Conservation (phyloP, 345 rosid species). For the Iberis pinnata region DNA sequence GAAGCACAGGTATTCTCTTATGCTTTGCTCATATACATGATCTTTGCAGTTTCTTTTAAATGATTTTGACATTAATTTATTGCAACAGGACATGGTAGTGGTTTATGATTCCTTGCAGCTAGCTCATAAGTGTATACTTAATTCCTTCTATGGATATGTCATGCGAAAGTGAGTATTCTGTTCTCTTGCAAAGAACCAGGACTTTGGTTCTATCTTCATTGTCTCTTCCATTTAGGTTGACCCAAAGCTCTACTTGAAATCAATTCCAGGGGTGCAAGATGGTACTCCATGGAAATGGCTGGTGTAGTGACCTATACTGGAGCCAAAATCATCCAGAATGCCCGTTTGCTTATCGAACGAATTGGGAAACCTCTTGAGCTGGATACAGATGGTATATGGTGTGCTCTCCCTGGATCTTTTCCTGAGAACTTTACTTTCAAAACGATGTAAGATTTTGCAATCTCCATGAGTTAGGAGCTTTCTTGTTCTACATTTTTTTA, state of each 20-base stretch:
- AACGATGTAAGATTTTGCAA: constrained; percentile 56
- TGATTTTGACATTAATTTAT: constrained; percentile 24
- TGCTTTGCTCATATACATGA: constrained; percentile 15
- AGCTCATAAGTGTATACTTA: constrained; percentile 94
- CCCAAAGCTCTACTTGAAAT: constrained; percentile 18
- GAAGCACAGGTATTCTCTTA: constrained; percentile 70
- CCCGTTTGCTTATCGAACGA: constrained; percentile 82
- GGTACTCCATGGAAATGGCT: constrained; percentile 99
- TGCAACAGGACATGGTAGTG: constrained; percentile 87
- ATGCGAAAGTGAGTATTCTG: constrained; percentile 83
- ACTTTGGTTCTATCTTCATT: constrained; percentile 17
- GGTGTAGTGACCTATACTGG: constrained; percentile 99
- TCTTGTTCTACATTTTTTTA: background rate
- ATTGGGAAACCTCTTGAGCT: constrained; percentile 98
- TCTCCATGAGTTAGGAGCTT: constrained; percentile 3
- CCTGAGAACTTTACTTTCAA: constrained; percentile 92
- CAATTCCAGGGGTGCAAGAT: constrained; percentile 83
- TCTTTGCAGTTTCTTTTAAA: background rate
- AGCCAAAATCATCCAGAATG: constrained; percentile 97
- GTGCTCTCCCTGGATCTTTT: constrained; percentile 88
- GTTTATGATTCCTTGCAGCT: constrained; percentile 97
- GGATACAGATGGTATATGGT: constrained; percentile 99
- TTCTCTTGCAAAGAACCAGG: constrained; percentile 11
- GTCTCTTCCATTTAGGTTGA: constrained; percentile 22
- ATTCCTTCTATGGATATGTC: constrained; percentile 98